Evolutionary conservation across 106 monocot species (phyloP).

Genomic region (Phalaenopsis aphrodite): DNA sequence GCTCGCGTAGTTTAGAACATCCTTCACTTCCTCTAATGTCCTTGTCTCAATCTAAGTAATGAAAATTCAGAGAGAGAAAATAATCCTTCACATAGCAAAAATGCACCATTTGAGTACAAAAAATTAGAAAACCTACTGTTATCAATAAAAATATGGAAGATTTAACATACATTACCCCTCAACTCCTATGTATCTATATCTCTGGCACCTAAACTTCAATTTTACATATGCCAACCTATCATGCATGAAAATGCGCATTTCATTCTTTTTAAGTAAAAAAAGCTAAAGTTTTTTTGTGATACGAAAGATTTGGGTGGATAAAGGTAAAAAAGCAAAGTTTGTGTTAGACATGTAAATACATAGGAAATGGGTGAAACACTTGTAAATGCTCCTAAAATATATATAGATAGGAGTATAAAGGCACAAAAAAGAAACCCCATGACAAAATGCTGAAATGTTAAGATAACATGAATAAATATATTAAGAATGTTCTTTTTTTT

Average conservation of each 20-base stretch:
- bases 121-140: neutral
- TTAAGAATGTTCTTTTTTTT: neutral
- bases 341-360: too few species aligned
- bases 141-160: neutral
- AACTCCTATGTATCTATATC: too few species aligned
- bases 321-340: too few species aligned
- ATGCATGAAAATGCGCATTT: too few species aligned
- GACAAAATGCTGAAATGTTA: neutral
- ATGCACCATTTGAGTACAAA: neutral
- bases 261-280: too few species aligned
- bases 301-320: too few species aligned
- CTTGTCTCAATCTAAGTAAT: conserved; percentile 79
- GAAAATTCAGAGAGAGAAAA: neutral
- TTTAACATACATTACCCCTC: too few species aligned
- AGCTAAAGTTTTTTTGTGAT: too few species aligned
- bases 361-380: too few species aligned
- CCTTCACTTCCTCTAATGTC: conserved; percentile 81
- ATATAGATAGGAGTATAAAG: neutral
- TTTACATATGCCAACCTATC: too few species aligned
- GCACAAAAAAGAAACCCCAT: neutral
- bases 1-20: conserved; percentile 66
- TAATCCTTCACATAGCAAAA: neutral
- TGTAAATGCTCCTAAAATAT: too few species aligned
- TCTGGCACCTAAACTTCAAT: too few species aligned
- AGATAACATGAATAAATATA: neutral